Evolutionary conservation across 2,329 filamentous ascomycete species (phyloP).

Genomic region (Davidsoniella eucalypti): DNA sequence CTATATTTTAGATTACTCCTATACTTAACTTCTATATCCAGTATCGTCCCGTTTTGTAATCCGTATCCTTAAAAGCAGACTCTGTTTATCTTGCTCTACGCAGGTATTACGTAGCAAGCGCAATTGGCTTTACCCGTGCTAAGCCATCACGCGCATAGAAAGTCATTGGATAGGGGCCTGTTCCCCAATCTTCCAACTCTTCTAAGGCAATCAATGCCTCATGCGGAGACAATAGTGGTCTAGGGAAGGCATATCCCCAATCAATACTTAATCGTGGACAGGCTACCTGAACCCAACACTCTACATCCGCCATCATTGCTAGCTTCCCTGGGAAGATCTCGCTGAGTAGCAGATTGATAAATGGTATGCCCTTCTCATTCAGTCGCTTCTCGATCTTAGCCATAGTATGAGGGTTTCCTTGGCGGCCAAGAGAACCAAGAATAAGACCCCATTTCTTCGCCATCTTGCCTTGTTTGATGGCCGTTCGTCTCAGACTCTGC

Average conservation of each 20-base stretch:
- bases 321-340: conserved; percentile 96
- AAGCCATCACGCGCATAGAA: conserved; percentile 89
- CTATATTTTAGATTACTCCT: background rate
- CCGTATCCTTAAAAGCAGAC: background rate
- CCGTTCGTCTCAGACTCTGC: conserved; percentile 60
- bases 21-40: background rate
- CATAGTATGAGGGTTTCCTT: conserved; percentile 92
- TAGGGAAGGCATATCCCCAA: conserved; percentile 92
- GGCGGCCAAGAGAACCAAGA: conserved; percentile 75
- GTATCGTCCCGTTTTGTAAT: background rate
- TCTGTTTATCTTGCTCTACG: background rate
- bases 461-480: conserved; percentile 56
- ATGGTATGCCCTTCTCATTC: conserved; percentile 54
- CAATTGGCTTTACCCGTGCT: conserved; percentile 51
- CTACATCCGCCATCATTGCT: conserved; percentile 82
- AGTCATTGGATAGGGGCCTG: conserved; percentile 85
- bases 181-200: conserved; percentile 57
- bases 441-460: conserved; percentile 92
- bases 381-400: conserved; percentile 68
- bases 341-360: conserved; percentile 70
- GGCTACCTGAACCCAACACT: conserved; percentile 96
- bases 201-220: conserved; percentile 86
- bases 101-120: conserved; percentile 15
- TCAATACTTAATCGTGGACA: conserved; percentile 96
- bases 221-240: conserved; percentile 81